These are phyloP conservation scores for Leptomonas pyrrhocoris DNA, from an alignment of 208 protist genomes.

Conservation along the genomic window DNA sequence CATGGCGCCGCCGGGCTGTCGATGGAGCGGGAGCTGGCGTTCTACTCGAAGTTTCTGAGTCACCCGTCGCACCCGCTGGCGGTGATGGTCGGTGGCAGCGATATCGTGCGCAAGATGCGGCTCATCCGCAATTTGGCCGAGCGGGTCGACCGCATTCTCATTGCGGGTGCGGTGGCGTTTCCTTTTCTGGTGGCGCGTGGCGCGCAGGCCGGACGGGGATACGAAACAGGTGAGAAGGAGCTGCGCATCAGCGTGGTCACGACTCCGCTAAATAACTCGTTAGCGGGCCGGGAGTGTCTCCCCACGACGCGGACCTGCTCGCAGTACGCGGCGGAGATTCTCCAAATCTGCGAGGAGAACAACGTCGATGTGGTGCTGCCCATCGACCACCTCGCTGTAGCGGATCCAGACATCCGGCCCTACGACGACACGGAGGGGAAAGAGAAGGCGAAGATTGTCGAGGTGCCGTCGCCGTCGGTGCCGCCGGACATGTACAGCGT, in stretches of 20 bases:
- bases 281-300: conserved; percentile 1
- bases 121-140: conserved; percentile 69
- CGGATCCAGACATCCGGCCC: conserved; percentile 40
- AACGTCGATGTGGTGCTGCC: conserved; percentile 97
- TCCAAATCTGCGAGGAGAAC: conserved; percentile 90
- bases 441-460: conserved; percentile 37
- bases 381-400: conserved; percentile 93
- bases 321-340: conserved; percentile 81
- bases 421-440: conserved; percentile 14
- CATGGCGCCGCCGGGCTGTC: conserved; percentile 75
- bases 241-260: conserved; percentile 16
- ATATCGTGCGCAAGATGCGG: conserved; percentile 61
- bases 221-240: conserved; percentile 37
- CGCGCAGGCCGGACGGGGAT: conserved; percentile 35
- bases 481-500: conserved; percentile 83
- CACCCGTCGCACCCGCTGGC: conserved; percentile 62
- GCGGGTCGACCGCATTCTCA: conserved; percentile 75
- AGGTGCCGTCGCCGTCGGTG: conserved; percentile 46
- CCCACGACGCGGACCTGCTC: conserved; percentile 39
- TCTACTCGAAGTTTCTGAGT: conserved; percentile 78
- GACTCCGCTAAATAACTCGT: conserved; percentile 9
- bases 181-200: conserved; percentile 74
- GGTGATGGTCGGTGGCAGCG: conserved; percentile 59
- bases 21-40: conserved; percentile 77
- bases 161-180: conserved; percentile 60